Evolutionary conservation across 1,284 basidiomycete species (phyloP).

Genomic region (Naganishia liquefaciens): DNA sequence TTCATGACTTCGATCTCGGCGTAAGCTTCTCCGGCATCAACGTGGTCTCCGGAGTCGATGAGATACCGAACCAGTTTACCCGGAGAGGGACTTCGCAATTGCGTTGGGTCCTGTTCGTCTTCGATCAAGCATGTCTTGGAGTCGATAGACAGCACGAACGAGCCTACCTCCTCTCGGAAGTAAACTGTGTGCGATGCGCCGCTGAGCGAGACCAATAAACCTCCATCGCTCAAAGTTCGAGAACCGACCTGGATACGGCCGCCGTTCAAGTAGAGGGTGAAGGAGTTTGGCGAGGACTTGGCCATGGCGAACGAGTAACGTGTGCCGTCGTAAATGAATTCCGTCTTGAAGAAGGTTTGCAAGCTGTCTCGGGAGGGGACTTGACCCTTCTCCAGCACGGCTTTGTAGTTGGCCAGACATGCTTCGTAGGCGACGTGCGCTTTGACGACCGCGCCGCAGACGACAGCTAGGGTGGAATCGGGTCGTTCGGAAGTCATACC

Average conservation of each 20-base stretch:
- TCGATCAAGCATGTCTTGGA: constrained; percentile 97
- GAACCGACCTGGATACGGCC: constrained; percentile 86
- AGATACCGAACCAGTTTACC: constrained; percentile 95
- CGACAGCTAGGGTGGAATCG: constrained; percentile 85
- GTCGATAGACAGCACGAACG: constrained; percentile 89
- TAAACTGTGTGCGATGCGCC: constrained; percentile 97
- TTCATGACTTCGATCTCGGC: constrained; percentile 99
- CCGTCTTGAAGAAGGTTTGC: constrained; percentile 95
- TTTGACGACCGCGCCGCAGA: constrained; percentile 97
- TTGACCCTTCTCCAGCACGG: constrained; percentile 92
- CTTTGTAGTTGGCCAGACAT: constrained; percentile 90
- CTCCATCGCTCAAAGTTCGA: constrained; percentile 90
- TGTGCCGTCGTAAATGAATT: constrained; percentile 96
- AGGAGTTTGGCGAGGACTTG: constrained; percentile 80
- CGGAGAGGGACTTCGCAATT: constrained; percentile 91
- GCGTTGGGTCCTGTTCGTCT: constrained; percentile 99
- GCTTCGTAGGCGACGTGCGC: constrained; percentile 86
- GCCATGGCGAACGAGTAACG: constrained; percentile 96
- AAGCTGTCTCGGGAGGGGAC: constrained; percentile 91
- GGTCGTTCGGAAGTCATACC: constrained; percentile 97
- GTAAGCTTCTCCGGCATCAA: constrained; percentile 93
- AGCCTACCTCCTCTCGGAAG: constrained; percentile 97
- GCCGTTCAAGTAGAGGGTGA: constrained; percentile 96
- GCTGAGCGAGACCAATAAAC: constrained; percentile 85
- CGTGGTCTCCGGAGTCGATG: constrained; percentile 94